phyloP scores from a whole-genome alignment of 2,329 filamentous ascomycete species.

The Escovopsis sp. region DNA sequence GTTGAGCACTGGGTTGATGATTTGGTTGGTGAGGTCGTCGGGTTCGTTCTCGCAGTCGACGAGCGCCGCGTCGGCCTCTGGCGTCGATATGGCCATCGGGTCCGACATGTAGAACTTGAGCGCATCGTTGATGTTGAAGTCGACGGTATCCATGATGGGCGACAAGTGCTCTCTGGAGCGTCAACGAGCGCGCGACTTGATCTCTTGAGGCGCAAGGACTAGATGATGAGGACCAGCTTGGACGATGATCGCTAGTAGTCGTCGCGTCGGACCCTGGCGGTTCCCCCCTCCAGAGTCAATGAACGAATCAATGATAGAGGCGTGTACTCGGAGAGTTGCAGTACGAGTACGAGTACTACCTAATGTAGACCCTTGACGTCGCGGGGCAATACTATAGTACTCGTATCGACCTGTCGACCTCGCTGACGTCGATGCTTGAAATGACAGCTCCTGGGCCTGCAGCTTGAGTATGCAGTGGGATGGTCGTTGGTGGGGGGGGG shows the following conservation, averaged over 20 bases:
- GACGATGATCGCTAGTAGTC: neutral
- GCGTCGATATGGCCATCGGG: slow-evolving; percentile 65
- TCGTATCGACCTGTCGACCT: neutral
- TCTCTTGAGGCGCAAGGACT: neutral
- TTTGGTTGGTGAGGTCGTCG: slow-evolving; percentile 59
- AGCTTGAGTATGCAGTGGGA: neutral
- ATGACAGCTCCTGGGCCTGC: neutral
- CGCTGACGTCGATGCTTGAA: slow-evolving; percentile 1
- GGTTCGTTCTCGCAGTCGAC: slow-evolving; percentile 88
- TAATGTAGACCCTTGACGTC: no score
- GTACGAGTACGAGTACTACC: no score
- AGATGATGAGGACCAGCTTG: neutral
- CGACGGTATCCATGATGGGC: slow-evolving; percentile 53
- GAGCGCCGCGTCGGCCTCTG: slow-evolving; percentile 70
- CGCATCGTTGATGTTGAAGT: slow-evolving; percentile 92
- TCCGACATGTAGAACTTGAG: slow-evolving; percentile 96
- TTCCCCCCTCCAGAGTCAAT: neutral
- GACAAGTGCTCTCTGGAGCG: slow-evolving; percentile 8
- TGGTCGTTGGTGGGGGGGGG: neutral
- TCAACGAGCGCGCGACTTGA: neutral
- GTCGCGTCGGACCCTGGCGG: neutral
- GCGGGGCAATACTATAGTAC: no score
- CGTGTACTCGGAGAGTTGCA: no score
- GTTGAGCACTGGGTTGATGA: slow-evolving; percentile 79
- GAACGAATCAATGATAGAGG: no score